Evolutionary conservation across 306 rosid genomes (phyloP).

Genomic region (Vigna hirtella): DNA sequence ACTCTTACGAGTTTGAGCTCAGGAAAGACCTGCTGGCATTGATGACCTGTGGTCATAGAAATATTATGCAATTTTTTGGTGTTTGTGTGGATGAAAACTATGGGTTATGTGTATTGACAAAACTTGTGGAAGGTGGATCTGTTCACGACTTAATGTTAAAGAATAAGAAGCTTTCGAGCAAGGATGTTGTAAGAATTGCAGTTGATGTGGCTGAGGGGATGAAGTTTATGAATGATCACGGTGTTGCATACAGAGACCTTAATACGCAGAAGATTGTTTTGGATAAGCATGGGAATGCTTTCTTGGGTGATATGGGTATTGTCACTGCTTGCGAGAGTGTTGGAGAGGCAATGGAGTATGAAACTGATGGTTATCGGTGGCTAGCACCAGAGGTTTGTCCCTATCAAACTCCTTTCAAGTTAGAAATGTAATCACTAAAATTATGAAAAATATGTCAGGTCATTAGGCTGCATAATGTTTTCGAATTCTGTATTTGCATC

Average conservation of each 20-base stretch:
- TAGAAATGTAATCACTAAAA: conserved; percentile 36
- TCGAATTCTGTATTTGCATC: conserved; percentile 14
- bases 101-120: conserved; percentile 86
- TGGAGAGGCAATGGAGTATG: conserved; percentile 90
- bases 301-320: conserved; percentile 91
- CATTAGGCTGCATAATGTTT: background rate
- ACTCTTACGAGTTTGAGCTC: conserved; percentile 81
- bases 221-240: conserved; percentile 89
- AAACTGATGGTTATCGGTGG: conserved; percentile 97
- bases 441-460: background rate
- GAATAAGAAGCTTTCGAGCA: conserved; percentile 77
- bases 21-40: conserved; percentile 78
- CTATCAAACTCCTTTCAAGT: conserved; percentile 41
- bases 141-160: conserved; percentile 78
- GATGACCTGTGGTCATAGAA: conserved; percentile 90
- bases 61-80: conserved; percentile 77
- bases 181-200: conserved; percentile 80
- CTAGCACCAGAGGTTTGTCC: conserved; percentile 94
- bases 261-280: conserved; percentile 80
- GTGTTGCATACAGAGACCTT: conserved; percentile 84
- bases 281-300: conserved; percentile 89
- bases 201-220: conserved; percentile 89
- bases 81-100: conserved; percentile 86
- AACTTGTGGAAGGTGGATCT: conserved; percentile 89
- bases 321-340: conserved; percentile 81